Evolutionary conservation across 345 rosid species (phyloP).

Genomic region (Eucalyptus coolabah): DNA sequence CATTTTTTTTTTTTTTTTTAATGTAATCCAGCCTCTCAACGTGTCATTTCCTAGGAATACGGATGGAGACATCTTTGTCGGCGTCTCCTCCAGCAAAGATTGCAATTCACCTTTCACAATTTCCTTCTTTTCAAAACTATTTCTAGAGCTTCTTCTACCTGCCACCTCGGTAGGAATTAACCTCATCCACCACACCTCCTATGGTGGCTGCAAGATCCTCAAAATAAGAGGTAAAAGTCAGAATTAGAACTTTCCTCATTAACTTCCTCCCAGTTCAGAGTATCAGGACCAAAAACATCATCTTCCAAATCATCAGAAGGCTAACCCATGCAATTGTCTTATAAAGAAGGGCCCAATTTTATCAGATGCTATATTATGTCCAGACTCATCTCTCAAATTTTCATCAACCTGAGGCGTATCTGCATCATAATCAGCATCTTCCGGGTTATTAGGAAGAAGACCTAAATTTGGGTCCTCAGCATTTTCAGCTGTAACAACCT

Average conservation of each 20-base stretch:
- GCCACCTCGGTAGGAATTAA: neutral
- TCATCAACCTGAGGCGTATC: conserved; percentile 24
- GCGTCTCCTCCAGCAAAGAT: conserved; percentile 18
- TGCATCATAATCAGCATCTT: conserved; percentile 70
- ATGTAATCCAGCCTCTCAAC: conserved; percentile 68
- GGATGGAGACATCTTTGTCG: conserved; percentile 16
- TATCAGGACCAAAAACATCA: conserved; percentile 42
- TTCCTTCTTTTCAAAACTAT: conserved; percentile 2
- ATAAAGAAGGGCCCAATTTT: conserved; percentile 19
- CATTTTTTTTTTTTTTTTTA: conserved; percentile 22
- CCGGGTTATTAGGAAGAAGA: conserved; percentile 74
- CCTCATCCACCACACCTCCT: conserved; percentile 16
- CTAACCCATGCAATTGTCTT: conserved; percentile 24
- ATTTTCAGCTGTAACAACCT: conserved; percentile 47
- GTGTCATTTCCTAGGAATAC: conserved; percentile 36
- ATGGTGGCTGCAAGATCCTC: conserved; percentile 39
- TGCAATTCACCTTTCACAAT: conserved; percentile 6
- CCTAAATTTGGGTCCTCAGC: conserved; percentile 38
- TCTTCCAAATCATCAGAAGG: conserved; percentile 95
- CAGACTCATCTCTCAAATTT: conserved; percentile 39
- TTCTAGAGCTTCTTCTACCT: conserved; percentile 2
- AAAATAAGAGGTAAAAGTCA: conserved; percentile 61
- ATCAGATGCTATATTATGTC: conserved; percentile 42
- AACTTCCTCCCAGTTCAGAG: conserved; percentile 25
- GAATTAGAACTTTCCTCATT: conserved; percentile 56